Conservation (phyloP, 148 eudicot genomes). For the Persicaria maculosa region DNA sequence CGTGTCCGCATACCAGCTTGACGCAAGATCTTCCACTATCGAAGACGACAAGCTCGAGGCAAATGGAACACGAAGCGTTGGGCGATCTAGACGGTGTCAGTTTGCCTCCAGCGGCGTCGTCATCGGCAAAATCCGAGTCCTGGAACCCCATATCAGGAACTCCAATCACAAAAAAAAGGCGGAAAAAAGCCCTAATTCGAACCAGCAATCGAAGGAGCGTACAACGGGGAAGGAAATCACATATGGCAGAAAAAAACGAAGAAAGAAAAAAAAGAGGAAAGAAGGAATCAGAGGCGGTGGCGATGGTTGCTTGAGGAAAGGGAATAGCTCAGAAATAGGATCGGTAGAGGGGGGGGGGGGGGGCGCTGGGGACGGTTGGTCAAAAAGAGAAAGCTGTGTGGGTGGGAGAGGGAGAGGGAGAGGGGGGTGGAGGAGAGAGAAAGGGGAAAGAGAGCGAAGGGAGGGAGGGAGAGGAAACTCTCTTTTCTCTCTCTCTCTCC, state of each 20-base stretch:
- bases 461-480: background rate
- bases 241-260: background rate
- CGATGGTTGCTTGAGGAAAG: background rate
- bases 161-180: background rate
- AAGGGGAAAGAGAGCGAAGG: background rate
- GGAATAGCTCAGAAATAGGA: conserved; percentile 1
- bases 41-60: conserved; percentile 63
- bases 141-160: conserved; percentile 47
- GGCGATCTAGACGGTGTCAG: conserved; percentile 20
- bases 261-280: background rate
- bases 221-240: background rate
- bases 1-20: conserved; percentile 87
- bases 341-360: background rate
- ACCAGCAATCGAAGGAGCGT: background rate
- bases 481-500: background rate
- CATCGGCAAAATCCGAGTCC: conserved; percentile 41
- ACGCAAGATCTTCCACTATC: conserved; percentile 82
- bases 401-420: background rate
- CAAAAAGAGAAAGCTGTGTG: conserved; percentile 11
- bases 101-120: conserved; percentile 26
- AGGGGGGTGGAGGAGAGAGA: conserved; percentile 7
- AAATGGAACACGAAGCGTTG: conserved; percentile 67
- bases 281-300: background rate
- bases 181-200: conserved; percentile 21
- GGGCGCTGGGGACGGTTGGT: background rate